Evolutionary conservation across 768 basidiomycete species (phyloP).

Genomic region (Leccinum fibrillosum): DNA sequence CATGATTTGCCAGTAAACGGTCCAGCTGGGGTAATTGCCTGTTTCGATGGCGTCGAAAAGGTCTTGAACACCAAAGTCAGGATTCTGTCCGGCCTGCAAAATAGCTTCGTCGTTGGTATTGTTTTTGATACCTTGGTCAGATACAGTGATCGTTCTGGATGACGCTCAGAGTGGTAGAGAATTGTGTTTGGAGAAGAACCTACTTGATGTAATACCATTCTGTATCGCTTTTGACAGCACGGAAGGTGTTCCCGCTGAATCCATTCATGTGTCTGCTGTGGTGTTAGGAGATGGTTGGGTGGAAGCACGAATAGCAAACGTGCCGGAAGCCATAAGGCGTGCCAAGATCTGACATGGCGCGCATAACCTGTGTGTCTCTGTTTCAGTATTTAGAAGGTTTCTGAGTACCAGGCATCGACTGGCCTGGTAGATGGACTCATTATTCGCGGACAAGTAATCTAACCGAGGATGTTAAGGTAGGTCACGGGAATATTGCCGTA

Average conservation of each 20-base stretch:
- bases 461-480: background rate
- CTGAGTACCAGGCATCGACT: background rate
- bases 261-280: slow-evolving; percentile 42
- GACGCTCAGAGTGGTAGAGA: slow-evolving; percentile 13
- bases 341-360: slow-evolving; percentile 53
- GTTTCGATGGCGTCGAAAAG: slow-evolving; percentile 53
- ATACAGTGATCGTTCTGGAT: slow-evolving; percentile 11
- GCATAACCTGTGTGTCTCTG: slow-evolving; percentile 35
- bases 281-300: background rate
- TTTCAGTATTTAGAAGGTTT: background rate
- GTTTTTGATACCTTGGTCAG: slow-evolving; percentile 39
- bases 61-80: slow-evolving; percentile 55
- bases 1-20: slow-evolving; percentile 55
- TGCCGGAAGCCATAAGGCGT: slow-evolving; percentile 47
- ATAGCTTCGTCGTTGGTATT: slow-evolving; percentile 36
- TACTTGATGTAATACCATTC: slow-evolving; percentile 52
- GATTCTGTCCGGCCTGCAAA: slow-evolving; percentile 38
- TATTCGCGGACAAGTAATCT: slow-evolving; percentile 48
- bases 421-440: slow-evolving; percentile 43
- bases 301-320: slow-evolving; percentile 9
- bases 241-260: slow-evolving; percentile 49
- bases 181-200: slow-evolving; percentile 10
- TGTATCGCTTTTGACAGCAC: slow-evolving; percentile 43
- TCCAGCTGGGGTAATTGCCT: slow-evolving; percentile 53
- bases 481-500: background rate